Percentiles rank a stretch among this genome's conserved stretches.
Conservation (phyloP, 164 flowering plant genomes). For the Nelumbo lutea region DNA sequence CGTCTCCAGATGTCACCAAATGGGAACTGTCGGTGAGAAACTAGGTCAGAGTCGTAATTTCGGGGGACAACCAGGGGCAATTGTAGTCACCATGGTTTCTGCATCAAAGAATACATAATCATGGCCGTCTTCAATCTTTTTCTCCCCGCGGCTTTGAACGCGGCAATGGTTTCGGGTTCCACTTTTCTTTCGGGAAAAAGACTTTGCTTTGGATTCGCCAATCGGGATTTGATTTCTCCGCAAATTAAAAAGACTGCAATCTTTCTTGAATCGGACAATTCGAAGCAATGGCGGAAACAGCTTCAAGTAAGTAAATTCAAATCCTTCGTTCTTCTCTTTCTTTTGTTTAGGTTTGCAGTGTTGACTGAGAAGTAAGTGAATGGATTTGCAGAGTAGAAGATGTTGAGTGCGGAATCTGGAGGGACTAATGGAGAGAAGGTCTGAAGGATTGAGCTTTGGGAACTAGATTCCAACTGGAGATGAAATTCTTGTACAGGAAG, state of each 20-base stretch:
- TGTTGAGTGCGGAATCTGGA: neutral
- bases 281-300: no score
- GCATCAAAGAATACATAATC: neutral
- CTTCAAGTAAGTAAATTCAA: neutral
- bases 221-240: neutral
- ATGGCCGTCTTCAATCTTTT: neutral
- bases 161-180: constrained; percentile 40
- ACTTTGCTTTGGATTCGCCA: no score
- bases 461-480: neutral
- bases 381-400: neutral
- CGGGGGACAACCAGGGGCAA: neutral
- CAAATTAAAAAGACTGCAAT: neutral
- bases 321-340: neutral
- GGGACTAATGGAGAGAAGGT: neutral
- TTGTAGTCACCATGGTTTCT: neutral
- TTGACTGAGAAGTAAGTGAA: no score
- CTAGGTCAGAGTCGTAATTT: neutral
- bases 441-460: neutral
- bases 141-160: constrained; percentile 47
- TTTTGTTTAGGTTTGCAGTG: neutral
- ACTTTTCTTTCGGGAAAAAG: no score
- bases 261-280: neutral
- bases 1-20: no score
- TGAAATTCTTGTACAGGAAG: constrained; percentile 17
- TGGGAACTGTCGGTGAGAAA: neutral